A percentile compares a stretch with the other conserved stretches of the same genome.
These are phyloP conservation scores for Lachnum nothofagi DNA, from an alignment of 2,329 filamentous ascomycete species.

Conservation along the genomic window DNA sequence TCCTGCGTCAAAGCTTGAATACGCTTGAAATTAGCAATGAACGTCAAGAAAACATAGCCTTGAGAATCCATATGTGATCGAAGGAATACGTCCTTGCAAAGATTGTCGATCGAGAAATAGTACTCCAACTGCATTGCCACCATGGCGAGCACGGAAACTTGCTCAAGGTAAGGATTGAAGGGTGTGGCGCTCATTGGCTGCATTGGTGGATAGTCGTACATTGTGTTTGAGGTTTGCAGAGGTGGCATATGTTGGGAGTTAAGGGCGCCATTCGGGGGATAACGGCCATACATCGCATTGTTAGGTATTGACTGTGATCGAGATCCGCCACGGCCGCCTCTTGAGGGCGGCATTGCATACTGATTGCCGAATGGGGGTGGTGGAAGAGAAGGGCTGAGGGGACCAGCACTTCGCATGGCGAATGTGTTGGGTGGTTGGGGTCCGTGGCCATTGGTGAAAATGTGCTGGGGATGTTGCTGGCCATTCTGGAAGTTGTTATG, in stretches of 20 bases:
- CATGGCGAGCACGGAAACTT: constrained; percentile 40
- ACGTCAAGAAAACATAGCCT: constrained; percentile 75
- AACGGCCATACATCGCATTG: constrained; percentile 45
- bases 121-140: constrained; percentile 66
- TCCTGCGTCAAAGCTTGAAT: constrained; percentile 70
- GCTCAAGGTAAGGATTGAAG: constrained; percentile 54
- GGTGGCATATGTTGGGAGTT: constrained; percentile 37
- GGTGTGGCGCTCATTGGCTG: constrained; percentile 54
- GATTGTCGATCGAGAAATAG: constrained; percentile 94
- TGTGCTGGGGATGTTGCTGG: constrained; percentile 30
- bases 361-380: constrained; percentile 33
- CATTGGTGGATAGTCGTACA: constrained; percentile 53
- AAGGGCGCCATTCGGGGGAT: constrained; percentile 32
- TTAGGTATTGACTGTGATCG: constrained; percentile 60
- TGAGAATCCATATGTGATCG: constrained; percentile 91
- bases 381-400: constrained; percentile 36
- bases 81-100: constrained; percentile 87
- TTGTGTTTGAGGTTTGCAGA: constrained; percentile 44
- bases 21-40: constrained; percentile 83
- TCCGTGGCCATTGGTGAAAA: constrained; percentile 38
- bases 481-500: constrained; percentile 33
- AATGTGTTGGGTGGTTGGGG: constrained; percentile 27
- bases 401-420: constrained; percentile 25
- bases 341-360: constrained; percentile 29
- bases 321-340: constrained; percentile 47